A percentile compares a stretch with the other conserved stretches of the same genome.
These are phyloP conservation scores for Didymella keratinophila DNA, from an alignment of 2,329 filamentous ascomycete genomes.

Conservation along the genomic window DNA sequence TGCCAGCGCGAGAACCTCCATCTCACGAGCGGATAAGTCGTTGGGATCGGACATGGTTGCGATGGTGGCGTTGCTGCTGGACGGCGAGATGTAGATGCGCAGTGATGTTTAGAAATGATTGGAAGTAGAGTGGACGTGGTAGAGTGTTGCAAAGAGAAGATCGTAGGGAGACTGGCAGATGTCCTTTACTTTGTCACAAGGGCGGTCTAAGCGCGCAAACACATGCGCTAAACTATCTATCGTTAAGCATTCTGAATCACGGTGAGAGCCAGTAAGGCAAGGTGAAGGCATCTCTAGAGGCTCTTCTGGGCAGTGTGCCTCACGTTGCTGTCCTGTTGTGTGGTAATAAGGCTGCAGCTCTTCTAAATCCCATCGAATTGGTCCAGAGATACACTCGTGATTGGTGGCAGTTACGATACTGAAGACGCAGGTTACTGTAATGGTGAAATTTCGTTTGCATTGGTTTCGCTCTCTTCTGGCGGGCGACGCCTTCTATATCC, in stretches of 20 bases:
- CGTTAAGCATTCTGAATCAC: neutral
- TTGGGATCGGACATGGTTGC: constrained; percentile 3
- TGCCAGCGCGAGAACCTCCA: constrained; percentile 41
- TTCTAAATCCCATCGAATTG: neutral
- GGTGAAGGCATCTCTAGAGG: constrained; percentile 7
- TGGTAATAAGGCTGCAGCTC: neutral
- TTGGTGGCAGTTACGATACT: too few relatives aligned
- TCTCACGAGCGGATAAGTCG: constrained; percentile 38
- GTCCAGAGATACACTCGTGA: too few relatives aligned
- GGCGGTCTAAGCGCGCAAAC: neutral
- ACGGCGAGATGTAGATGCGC: neutral
- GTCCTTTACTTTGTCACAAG: constrained; percentile 1
- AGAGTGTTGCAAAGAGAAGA: neutral
- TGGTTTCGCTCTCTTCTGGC: neutral
- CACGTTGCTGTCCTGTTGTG: neutral
- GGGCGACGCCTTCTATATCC: constrained; percentile 65
- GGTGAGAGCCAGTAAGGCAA: constrained; percentile 19
- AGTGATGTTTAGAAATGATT: neutral
- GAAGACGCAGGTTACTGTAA: too few relatives aligned
- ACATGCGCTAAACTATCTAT: constrained; percentile 7
- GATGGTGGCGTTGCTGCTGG: neutral
- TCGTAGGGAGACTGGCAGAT: neutral
- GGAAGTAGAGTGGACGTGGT: neutral
- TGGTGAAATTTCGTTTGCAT: neutral
- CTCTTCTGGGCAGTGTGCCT: constrained; percentile 11